phyloP scores from a whole-genome alignment of 208 protist genomes.

The Phytomonas serpens region DNA sequence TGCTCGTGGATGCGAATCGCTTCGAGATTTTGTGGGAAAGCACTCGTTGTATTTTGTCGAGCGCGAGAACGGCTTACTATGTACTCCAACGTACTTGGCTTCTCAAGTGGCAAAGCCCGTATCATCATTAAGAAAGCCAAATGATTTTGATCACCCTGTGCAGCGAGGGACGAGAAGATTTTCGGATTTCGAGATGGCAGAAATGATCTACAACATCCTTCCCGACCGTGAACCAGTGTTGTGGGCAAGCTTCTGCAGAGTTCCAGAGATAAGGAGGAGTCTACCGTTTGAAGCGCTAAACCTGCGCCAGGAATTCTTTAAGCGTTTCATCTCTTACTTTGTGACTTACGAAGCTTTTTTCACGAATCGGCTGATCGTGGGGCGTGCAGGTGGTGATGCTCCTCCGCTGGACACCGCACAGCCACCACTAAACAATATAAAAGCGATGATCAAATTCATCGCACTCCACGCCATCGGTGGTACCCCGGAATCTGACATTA shows the following conservation, averaged over 20 bases:
- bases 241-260: conserved; percentile 14
- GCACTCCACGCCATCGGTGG: conserved; percentile 47
- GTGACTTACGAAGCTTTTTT: conserved; percentile 19
- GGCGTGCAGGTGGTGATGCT: conserved; percentile 17
- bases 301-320: conserved; percentile 22
- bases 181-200: conserved; percentile 17
- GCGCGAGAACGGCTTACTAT: conserved; percentile 25
- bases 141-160: not conserved
- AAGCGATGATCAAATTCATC: conserved; percentile 54
- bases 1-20: not conserved
- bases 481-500: conserved; percentile 29
- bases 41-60: conserved; percentile 61
- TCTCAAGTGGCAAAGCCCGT: not conserved
- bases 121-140: not conserved
- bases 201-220: conserved; percentile 26
- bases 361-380: conserved; percentile 26
- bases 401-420: conserved; percentile 26
- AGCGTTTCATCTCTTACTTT: conserved; percentile 13
- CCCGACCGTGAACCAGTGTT: conserved; percentile 24
- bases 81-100: conserved; percentile 28
- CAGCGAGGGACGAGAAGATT: conserved; percentile 3
- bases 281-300: not conserved
- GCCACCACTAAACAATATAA: conserved; percentile 27
- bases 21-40: conserved; percentile 37
- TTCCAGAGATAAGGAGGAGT: not conserved